Conservation (phyloP, 1,139 yeast genomes). For the Pichia sorboxylosa region DNA sequence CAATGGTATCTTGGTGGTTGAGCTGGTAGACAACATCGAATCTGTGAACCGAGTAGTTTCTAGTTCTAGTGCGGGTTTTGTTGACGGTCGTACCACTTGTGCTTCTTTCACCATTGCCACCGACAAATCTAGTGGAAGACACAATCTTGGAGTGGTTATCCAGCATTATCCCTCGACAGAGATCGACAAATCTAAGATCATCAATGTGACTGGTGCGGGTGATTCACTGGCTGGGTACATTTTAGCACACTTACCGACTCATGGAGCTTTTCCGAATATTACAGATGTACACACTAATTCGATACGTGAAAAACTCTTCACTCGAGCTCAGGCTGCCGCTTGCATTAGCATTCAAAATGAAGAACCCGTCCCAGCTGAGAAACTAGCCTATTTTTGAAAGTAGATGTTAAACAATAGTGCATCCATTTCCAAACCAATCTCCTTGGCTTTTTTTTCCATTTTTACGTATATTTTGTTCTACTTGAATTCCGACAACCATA, state of each 20-base stretch:
- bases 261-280: too few relatives aligned
- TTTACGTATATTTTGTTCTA: too few relatives aligned
- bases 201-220: constrained; percentile 63
- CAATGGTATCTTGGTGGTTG: constrained; percentile 47
- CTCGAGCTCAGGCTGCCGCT: too few relatives aligned
- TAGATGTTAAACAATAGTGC: too few relatives aligned
- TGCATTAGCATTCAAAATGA: background rate
- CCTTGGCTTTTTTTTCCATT: too few relatives aligned
- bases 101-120: constrained; percentile 20
- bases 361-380: background rate
- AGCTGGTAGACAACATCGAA: constrained; percentile 21
- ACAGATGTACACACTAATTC: too few relatives aligned
- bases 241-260: constrained; percentile 19
- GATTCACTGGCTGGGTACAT: constrained; percentile 56
- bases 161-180: constrained; percentile 50
- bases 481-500: too few relatives aligned
- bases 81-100: constrained; percentile 3
- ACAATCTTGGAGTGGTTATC: constrained; percentile 40
- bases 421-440: too few relatives aligned
- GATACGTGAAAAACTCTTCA: too few relatives aligned
- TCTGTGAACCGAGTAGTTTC: constrained; percentile 2
- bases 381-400: too few relatives aligned
- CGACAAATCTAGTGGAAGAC: constrained; percentile 16
- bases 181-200: constrained; percentile 25
- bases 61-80: constrained; percentile 4